Conservation (phyloP, 495 filamentous ascomycete species). For the Penicillium mononematosum region DNA sequence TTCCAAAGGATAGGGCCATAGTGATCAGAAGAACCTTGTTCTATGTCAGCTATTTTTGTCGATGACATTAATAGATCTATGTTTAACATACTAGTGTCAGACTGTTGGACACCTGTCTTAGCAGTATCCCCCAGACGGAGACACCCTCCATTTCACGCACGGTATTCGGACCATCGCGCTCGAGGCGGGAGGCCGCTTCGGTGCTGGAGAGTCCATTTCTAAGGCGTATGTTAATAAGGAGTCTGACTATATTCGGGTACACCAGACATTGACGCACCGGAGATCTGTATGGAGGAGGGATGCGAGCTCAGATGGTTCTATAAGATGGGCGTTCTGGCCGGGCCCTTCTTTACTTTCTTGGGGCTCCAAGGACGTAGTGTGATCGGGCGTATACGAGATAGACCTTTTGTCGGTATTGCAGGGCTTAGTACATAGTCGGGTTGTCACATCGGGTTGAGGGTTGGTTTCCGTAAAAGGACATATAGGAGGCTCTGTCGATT, state of each 20-base stretch:
- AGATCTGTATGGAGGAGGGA: constrained; percentile 30
- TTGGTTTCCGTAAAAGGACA: constrained; percentile 33
- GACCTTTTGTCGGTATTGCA: constrained; percentile 13
- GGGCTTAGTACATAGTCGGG: constrained; percentile 20
- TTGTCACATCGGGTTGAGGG: constrained; percentile 21
- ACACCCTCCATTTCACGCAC: constrained; percentile 57
- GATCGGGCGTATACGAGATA: constrained; percentile 4
- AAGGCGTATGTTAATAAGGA: neutral
- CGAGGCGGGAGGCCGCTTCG: constrained; percentile 55
- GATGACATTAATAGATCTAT: neutral
- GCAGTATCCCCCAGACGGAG: constrained; percentile 54
- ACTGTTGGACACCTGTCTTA: constrained; percentile 64
- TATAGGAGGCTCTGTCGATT: constrained; percentile 49
- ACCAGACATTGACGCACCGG: constrained; percentile 20
- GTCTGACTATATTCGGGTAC: neutral
- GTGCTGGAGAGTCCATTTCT: constrained; percentile 54
- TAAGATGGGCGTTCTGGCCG: constrained; percentile 29
- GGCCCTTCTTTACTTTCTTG: constrained; percentile 2
- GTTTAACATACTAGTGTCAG: constrained; percentile 55
- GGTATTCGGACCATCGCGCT: constrained; percentile 59
- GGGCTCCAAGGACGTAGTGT: constrained; percentile 3
- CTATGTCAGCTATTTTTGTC: constrained; percentile 5
- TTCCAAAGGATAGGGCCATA: constrained; percentile 79
- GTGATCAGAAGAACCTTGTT: constrained; percentile 74
- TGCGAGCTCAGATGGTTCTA: constrained; percentile 29